Percentiles rank a stretch among this genome's conserved stretches.
These are phyloP conservation scores for Rubia tinctorum DNA, from an alignment of 305 asterid genomes.

Conservation along the genomic window DNA sequence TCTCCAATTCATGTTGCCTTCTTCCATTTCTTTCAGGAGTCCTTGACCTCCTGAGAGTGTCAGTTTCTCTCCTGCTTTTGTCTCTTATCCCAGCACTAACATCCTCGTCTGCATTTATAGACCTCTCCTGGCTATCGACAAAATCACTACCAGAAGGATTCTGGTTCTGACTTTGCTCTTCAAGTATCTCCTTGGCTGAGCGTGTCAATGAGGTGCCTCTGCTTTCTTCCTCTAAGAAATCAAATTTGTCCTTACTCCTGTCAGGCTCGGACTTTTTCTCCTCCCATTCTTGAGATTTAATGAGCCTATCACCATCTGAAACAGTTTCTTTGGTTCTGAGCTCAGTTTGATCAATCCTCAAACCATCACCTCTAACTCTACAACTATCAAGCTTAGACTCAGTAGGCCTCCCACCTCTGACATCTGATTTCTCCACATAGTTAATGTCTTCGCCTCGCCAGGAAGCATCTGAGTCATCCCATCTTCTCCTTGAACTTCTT, in stretches of 20 bases:
- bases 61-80: conserved; percentile 64
- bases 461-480: conserved; percentile 58
- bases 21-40: conserved; percentile 74
- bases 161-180: conserved; percentile 49
- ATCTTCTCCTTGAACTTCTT: conserved; percentile 53
- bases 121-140: conserved; percentile 44
- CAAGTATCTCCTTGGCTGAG: conserved; percentile 47
- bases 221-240: conserved; percentile 44
- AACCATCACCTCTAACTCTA: conserved; percentile 39
- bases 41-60: conserved; percentile 42
- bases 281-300: conserved; percentile 46
- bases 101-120: conserved; percentile 57
- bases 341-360: conserved; percentile 37
- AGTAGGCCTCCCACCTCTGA: conserved; percentile 39
- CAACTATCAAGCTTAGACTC: conserved; percentile 39
- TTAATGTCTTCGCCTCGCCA: conserved; percentile 29
- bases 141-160: conserved; percentile 38
- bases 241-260: conserved; percentile 50
- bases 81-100: conserved; percentile 43
- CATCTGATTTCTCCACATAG: conserved; percentile 37
- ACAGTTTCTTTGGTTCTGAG: conserved; percentile 27
- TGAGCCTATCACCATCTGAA: conserved; percentile 38
- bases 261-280: conserved; percentile 55
- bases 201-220: conserved; percentile 30
- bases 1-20: conserved; percentile 57